These are phyloP conservation scores for Barbarea vulgaris DNA, from an alignment of 345 rosid species.

Conservation along the genomic window DNA sequence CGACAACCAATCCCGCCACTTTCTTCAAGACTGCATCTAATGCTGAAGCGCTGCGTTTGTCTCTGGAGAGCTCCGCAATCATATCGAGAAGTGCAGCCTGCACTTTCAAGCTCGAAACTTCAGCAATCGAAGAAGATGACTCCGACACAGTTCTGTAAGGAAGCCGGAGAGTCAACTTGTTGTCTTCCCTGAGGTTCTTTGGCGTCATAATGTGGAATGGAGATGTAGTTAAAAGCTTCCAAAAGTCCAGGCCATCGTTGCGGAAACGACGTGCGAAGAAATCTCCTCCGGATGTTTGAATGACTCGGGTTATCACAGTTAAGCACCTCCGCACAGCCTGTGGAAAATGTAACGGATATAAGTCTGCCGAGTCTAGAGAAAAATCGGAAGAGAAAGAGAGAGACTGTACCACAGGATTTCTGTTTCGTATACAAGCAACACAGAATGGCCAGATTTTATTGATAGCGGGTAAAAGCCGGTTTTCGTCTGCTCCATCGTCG, in stretches of 20 bases:
- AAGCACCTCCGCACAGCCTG: slow-evolving; percentile 75
- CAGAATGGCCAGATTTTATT: slow-evolving; percentile 91
- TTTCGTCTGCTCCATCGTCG: slow-evolving; percentile 71
- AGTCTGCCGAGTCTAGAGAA: background rate
- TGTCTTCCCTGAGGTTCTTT: slow-evolving; percentile 45
- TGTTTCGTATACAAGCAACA: slow-evolving; percentile 65
- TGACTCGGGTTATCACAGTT: slow-evolving; percentile 54
- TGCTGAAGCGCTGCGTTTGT: slow-evolving; percentile 69
- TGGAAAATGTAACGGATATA: slow-evolving; percentile 17
- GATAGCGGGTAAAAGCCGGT: slow-evolving; percentile 88
- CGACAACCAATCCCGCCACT: slow-evolving; percentile 82
- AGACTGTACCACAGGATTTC: slow-evolving; percentile 60
- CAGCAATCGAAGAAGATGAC: slow-evolving; percentile 54
- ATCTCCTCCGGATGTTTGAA: slow-evolving; percentile 86
- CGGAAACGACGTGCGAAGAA: slow-evolving; percentile 91
- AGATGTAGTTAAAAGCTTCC: slow-evolving; percentile 78
- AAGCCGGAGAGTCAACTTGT: slow-evolving; percentile 58
- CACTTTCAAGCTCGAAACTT: slow-evolving; percentile 74
- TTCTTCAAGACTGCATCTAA: slow-evolving; percentile 74
- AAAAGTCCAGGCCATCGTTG: slow-evolving; percentile 67
- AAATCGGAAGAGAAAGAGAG: background rate
- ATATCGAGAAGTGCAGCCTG: slow-evolving; percentile 77
- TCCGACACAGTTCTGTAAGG: slow-evolving; percentile 66
- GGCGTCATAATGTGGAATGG: slow-evolving; percentile 59
- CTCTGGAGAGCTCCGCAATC: slow-evolving; percentile 68